phyloP scores from a whole-genome alignment of 176 grass and related monocot genomes.

The Oryza australiensis region DNA sequence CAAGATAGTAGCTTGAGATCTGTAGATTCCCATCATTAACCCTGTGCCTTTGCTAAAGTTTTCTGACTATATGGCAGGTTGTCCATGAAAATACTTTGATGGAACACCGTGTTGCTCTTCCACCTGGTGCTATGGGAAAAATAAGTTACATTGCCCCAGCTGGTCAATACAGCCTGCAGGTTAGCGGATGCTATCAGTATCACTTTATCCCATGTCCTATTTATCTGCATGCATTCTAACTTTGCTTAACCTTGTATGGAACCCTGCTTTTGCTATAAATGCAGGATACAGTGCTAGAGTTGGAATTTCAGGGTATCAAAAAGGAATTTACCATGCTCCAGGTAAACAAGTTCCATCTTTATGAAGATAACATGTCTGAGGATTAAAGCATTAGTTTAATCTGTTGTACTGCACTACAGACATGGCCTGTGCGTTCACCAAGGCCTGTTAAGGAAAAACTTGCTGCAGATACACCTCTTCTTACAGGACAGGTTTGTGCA shows the following conservation, averaged over 20 bases:
- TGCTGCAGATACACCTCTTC: constrained; percentile 83
- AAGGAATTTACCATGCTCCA: constrained; percentile 88
- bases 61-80: constrained; percentile 44
- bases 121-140: constrained; percentile 91
- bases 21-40: neutral
- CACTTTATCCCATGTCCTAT: neutral
- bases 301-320: constrained; percentile 87
- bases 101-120: constrained; percentile 73
- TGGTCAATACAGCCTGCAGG: constrained; percentile 81
- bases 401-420: constrained; percentile 32
- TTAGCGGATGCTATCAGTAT: constrained; percentile 31
- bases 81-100: constrained; percentile 80
- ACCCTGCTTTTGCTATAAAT: constrained; percentile 31
- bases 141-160: constrained; percentile 64
- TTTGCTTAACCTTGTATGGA: neutral
- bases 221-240: neutral
- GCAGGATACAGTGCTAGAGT: constrained; percentile 80
- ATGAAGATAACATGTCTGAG: neutral
- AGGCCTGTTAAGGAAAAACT: constrained; percentile 84
- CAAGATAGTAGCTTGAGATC: neutral
- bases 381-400: constrained; percentile 24
- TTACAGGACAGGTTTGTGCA: constrained; percentile 77
- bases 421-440: constrained; percentile 83
- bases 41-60: constrained; percentile 19
- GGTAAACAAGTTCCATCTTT: constrained; percentile 34